These are phyloP conservation scores for Phytophthora lateralis DNA, from an alignment of 352 stramenopile genomes.

Conservation along the genomic window DNA sequence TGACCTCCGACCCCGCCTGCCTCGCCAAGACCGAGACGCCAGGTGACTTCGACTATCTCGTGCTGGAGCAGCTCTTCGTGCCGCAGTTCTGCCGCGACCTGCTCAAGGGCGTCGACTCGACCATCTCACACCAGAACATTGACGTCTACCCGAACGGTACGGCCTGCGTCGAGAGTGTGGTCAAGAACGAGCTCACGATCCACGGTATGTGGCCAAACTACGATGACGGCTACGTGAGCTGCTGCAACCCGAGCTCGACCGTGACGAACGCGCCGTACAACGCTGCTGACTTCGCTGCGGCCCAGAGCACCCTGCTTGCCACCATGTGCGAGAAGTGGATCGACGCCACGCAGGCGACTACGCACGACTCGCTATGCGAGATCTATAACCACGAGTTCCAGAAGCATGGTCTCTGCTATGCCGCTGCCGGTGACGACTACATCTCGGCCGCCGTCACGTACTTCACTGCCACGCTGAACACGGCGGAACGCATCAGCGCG, in stretches of 20 bases:
- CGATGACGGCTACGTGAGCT: slow-evolving; percentile 71
- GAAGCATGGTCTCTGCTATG: slow-evolving; percentile 85
- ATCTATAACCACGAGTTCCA: slow-evolving; percentile 88
- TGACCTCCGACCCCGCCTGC: slow-evolving; percentile 53
- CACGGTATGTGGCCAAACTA: slow-evolving; percentile 84
- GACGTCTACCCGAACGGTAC: slow-evolving; percentile 65
- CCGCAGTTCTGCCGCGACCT: slow-evolving; percentile 85
- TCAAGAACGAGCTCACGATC: slow-evolving; percentile 71
- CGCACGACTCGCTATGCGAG: slow-evolving; percentile 73
- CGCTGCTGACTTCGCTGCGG: slow-evolving; percentile 46
- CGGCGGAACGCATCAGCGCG: slow-evolving; percentile 40
- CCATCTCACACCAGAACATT: slow-evolving; percentile 82
- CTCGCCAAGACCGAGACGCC: slow-evolving; percentile 61
- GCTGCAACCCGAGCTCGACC: slow-evolving; percentile 71
- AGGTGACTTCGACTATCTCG: slow-evolving; percentile 77
- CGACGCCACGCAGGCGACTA: slow-evolving; percentile 59
- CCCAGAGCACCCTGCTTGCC: slow-evolving; percentile 47
- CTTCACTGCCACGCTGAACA: slow-evolving; percentile 67
- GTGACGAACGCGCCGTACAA: slow-evolving; percentile 69
- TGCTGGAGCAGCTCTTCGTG: slow-evolving; percentile 81
- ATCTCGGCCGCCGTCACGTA: slow-evolving; percentile 64
- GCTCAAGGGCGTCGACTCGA: slow-evolving; percentile 67
- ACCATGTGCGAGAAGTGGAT: slow-evolving; percentile 71
- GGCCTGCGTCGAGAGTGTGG: slow-evolving; percentile 43
- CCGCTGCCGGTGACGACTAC: slow-evolving; percentile 54